Base-by-base conservation (phyloP, 495 filamentous ascomycete species). In the Hypoxylon cercidicola region DNA sequence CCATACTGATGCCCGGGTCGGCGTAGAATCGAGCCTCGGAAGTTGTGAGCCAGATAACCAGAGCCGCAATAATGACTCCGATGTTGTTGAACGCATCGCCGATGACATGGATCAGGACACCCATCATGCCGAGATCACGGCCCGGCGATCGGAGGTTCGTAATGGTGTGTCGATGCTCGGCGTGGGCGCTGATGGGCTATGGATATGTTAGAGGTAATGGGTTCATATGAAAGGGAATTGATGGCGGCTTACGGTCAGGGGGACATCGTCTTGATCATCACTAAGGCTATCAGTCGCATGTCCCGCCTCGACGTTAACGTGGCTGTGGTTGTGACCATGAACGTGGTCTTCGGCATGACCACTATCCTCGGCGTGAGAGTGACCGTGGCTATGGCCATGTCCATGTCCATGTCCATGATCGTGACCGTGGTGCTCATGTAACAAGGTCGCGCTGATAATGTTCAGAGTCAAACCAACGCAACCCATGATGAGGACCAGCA, bases 21-120 rank as follows among this genome's bases (percentile, higher is more conserved):
- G 90, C 88, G 66, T 97, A 97, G 66, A 76, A 81, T 1, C 80
- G 70, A 15, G 46, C 59, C 30, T 73, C 69, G 65, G 84, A 89
- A 4, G 67, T 48, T 1, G 89, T 86, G 44, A 92, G 79, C 90
- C 92, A 93, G 70, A 98, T 96, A 45, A 95, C 74, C 0, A 94
- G 80, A 0, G 94, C 94, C 8, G 93, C 91, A 12, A 82, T 81
- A 53, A 98, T 97, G 64, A 97, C 94, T 52, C 93, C 94, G 52
- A 97, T 81, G 67, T 98, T 98, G 66, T 93, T 94, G 30, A 97
- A 83, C 0, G 94, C 93, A 72, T 98, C 94, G 15, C 94, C 92
- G 71, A 95, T 80, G 37, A 97, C 92, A 67, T 98, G 94, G 0
- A 97, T 81, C 72, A 97, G 87, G 32, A 97, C 93, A 44, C 93